Percentiles rank a stretch among this genome's conserved stretches.
Conservation (phyloP, 148 eudicot species). For the Fagopyrum esculentum region DNA sequence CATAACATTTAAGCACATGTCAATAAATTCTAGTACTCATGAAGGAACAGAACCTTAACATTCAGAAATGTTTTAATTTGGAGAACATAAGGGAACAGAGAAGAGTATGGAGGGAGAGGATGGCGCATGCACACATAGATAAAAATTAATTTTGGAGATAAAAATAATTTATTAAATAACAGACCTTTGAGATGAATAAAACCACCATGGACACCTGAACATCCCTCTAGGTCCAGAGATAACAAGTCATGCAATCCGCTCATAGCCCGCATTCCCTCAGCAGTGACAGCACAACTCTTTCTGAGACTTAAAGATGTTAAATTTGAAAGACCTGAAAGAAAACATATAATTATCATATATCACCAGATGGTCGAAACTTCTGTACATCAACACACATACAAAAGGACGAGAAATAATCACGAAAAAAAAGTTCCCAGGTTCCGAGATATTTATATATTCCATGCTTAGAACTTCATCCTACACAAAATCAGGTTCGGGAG, state of each 20-base stretch:
- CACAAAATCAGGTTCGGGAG: neutral
- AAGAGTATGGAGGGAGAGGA: neutral
- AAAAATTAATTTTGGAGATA: neutral
- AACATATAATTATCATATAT: neutral
- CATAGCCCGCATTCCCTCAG: conserved; percentile 22
- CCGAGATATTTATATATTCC: neutral
- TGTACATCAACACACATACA: neutral
- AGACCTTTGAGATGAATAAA: conserved; percentile 26
- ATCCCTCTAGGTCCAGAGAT: conserved; percentile 23
- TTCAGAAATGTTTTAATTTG: neutral
- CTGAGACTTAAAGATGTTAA: conserved; percentile 19
- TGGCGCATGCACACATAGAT: neutral
- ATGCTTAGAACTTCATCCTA: neutral
- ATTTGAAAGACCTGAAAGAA: conserved; percentile 15
- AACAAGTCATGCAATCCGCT: conserved; percentile 14
- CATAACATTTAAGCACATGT: neutral
- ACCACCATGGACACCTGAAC: conserved; percentile 26
- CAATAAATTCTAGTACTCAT: neutral
- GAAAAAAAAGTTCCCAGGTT: neutral
- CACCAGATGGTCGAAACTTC: neutral
- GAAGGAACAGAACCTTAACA: neutral
- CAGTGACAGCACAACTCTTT: conserved; percentile 19
- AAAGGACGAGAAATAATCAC: neutral
- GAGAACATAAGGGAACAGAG: neutral
- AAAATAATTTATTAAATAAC: neutral